These are phyloP conservation scores for Erodium maritimum DNA, from an alignment of 345 rosid genomes.

Conservation along the genomic window DNA sequence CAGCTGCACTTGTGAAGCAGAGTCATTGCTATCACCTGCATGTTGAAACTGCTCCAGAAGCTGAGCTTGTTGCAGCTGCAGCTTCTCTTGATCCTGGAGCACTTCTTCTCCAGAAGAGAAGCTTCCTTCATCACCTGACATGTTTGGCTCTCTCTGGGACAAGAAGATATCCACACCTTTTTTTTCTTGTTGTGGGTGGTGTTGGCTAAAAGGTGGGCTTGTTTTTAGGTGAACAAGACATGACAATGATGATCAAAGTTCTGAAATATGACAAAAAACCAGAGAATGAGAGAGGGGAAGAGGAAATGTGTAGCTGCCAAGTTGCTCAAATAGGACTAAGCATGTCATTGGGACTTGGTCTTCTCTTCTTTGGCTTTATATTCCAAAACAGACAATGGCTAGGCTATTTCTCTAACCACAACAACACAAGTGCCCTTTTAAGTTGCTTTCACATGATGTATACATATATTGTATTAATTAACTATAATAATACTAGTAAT, in stretches of 20 bases:
- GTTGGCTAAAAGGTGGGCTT: no score
- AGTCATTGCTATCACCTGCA: conserved; percentile 17
- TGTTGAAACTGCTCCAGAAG: background rate
- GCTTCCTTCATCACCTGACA: conserved; percentile 55
- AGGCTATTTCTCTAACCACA: conserved; percentile 2
- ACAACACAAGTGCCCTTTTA: conserved; percentile 6
- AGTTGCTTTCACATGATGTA: background rate
- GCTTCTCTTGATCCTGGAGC: conserved; percentile 24
- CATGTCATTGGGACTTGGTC: conserved; percentile 26
- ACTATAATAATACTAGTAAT: background rate
- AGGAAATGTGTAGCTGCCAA: no score
- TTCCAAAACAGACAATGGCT: conserved; percentile 8
- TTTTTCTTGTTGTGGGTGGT: conserved; percentile 13
- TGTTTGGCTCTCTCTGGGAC: no score
- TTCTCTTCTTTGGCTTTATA: conserved; percentile 46
- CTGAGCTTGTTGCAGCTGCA: conserved; percentile 12
- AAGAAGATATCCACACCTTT: conserved; percentile 27
- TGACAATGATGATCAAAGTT: no score
- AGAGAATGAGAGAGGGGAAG: background rate
- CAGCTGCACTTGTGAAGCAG: conserved; percentile 21
- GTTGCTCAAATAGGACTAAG: no score
- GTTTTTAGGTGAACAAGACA: no score
- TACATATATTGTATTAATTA: background rate
- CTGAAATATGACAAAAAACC: background rate
- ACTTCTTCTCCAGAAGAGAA: conserved; percentile 53